Conservation (phyloP, 345 rosid species). For the Draba incana region DNA sequence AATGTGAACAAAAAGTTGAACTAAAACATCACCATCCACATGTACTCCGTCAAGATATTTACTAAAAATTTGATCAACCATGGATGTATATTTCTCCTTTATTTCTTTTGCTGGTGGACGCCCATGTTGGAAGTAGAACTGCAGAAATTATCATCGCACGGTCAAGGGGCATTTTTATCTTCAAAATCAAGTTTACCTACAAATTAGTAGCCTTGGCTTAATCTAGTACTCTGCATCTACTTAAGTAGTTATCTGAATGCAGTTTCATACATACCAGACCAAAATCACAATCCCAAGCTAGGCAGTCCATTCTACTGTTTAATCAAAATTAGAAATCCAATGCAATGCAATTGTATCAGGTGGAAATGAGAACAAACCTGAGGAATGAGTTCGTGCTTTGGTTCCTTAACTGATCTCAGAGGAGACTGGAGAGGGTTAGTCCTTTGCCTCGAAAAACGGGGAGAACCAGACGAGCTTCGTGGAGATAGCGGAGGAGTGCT, state of each 20-base stretch:
- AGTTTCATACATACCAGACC: neutral
- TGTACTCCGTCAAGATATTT: conserved; percentile 61
- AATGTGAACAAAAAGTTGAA: conserved; percentile 4
- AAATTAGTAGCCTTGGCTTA: neutral
- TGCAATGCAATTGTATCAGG: conserved; percentile 5
- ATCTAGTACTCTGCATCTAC: conserved; percentile 6
- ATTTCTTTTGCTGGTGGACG: conserved; percentile 70
- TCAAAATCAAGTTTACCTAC: conserved; percentile 6
- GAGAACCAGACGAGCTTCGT: conserved; percentile 73
- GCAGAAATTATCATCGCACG: conserved; percentile 38
- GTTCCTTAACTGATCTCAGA: conserved; percentile 60
- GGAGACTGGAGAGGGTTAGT: conserved; percentile 76
- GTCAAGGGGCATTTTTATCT: neutral
- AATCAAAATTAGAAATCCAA: too few species aligned
- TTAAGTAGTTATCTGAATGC: neutral
- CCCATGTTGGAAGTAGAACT: conserved; percentile 92
- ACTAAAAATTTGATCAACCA: conserved; percentile 58
- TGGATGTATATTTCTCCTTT: conserved; percentile 62
- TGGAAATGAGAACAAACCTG: conserved; percentile 59
- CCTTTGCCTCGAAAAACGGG: conserved; percentile 66
- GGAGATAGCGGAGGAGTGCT: conserved; percentile 94
- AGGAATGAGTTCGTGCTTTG: conserved; percentile 71
- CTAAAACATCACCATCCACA: conserved; percentile 59
- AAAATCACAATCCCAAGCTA: conserved; percentile 17
- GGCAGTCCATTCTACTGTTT: conserved; percentile 1